Percentiles rank a stretch among this genome's conserved stretches.
Conservation (phyloP, 495 filamentous ascomycete genomes). For the Jackrogersella multiformis region DNA sequence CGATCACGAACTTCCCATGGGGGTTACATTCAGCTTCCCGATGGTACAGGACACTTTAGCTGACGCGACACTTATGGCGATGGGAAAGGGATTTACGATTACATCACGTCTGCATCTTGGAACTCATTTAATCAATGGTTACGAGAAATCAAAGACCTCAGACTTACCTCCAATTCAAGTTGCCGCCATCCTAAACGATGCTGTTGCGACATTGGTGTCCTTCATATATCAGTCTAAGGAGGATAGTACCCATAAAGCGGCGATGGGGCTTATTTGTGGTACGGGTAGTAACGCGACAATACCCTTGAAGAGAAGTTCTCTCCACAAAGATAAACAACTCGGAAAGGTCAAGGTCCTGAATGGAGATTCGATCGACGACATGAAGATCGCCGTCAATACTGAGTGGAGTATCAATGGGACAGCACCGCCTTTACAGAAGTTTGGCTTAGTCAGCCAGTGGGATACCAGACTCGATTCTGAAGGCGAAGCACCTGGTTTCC, state of each 20-base stretch:
- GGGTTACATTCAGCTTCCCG: conserved; percentile 88
- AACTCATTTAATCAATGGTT: conserved; percentile 72
- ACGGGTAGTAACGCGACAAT: conserved; percentile 88
- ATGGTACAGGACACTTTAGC: conserved; percentile 80
- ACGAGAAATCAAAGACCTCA: conserved; percentile 60
- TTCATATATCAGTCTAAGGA: conserved; percentile 70
- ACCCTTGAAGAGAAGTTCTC: conserved; percentile 68
- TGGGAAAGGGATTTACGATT: conserved; percentile 89
- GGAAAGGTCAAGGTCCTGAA: conserved; percentile 63
- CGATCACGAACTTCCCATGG: conserved; percentile 68
- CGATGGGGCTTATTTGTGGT: conserved; percentile 83
- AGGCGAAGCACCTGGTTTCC: conserved; percentile 78
- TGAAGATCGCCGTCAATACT: conserved; percentile 80
- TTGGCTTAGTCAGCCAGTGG: conserved; percentile 75
- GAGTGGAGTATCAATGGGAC: conserved; percentile 87
- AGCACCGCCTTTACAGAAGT: conserved; percentile 68
- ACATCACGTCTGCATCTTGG: conserved; percentile 76
- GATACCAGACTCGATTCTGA: conserved; percentile 70
- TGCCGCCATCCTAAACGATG: conserved; percentile 81
- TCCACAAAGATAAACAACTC: conserved; percentile 70
- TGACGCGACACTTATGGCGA: conserved; percentile 81
- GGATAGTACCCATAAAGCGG: conserved; percentile 59
- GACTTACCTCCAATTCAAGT: conserved; percentile 74
- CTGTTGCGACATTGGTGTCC: conserved; percentile 81
- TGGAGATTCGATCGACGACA: conserved; percentile 63